A percentile compares a stretch with the other conserved stretches of the same genome.
Evolutionary conservation across 1,139 yeast species (phyloP).

Genomic region (Candida sanyaensis): DNA sequence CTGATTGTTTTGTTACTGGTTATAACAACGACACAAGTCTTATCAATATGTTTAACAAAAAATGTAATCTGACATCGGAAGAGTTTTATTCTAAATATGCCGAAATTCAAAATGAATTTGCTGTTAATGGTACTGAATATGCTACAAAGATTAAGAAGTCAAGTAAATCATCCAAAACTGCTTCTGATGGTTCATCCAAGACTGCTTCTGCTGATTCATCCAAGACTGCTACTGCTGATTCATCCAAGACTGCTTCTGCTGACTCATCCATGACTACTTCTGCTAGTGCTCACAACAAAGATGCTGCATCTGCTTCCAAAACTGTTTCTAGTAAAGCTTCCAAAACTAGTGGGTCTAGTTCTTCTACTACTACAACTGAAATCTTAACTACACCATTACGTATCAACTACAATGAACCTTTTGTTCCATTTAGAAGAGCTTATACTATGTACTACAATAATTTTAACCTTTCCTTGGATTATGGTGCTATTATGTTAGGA

Average conservation of each 20-base stretch:
- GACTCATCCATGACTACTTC: no score
- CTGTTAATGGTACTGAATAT: slow-evolving; percentile 3
- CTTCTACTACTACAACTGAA: neutral
- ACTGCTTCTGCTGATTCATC: no score
- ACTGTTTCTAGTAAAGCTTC: no score
- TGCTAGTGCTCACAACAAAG: no score
- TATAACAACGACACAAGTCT: slow-evolving; percentile 16
- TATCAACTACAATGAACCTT: slow-evolving; percentile 7
- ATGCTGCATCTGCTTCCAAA: no score
- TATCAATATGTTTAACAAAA: slow-evolving; percentile 16
- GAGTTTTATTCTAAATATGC: slow-evolving; percentile 11
- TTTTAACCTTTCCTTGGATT: slow-evolving; percentile 36
- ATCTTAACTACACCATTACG: slow-evolving; percentile 9
- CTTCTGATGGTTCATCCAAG: no score
- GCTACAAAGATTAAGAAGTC: neutral
- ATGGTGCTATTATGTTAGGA: slow-evolving; percentile 50
- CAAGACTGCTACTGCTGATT: no score
- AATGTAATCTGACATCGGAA: slow-evolving; percentile 15
- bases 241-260: no score
- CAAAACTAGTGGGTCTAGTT: no score
- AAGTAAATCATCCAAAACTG: neutral
- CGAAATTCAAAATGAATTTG: slow-evolving; percentile 5
- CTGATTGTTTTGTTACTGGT: slow-evolving; percentile 20
- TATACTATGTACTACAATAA: slow-evolving; percentile 11
- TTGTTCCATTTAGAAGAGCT: slow-evolving; percentile 10